Evolutionary conservation across 2,329 filamentous ascomycete species (phyloP).

Genomic region (Gyromitra esculenta): DNA sequence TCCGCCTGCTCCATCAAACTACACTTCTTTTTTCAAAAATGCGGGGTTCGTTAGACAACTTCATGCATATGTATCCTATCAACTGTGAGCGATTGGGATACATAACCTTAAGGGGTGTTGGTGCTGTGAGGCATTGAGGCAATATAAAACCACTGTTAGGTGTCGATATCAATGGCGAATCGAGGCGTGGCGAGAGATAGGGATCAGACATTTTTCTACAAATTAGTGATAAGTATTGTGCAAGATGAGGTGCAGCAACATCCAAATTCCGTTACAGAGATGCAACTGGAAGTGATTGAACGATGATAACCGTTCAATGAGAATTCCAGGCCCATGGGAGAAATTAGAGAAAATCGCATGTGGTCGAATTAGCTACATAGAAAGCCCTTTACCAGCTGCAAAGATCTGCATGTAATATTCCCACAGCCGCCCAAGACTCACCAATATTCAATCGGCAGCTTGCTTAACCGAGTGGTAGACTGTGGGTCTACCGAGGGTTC

Average conservation of each 20-base stretch:
- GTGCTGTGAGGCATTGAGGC: conserved; percentile 4
- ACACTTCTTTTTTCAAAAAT: background rate
- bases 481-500: background rate
- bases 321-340: conserved; percentile 2
- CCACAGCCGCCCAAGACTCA: background rate
- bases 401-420: conserved; percentile 11
- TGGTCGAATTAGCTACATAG: background rate
- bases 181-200: conserved; percentile 35
- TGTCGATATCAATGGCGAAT: conserved; percentile 27
- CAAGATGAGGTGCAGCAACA: conserved; percentile 38
- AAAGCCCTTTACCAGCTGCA: background rate
- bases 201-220: conserved; percentile 12
- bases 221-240: conserved; percentile 25
- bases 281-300: background rate
- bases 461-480: background rate
- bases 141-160: conserved; percentile 2
- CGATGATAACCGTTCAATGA: background rate
- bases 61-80: background rate
- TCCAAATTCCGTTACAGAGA: conserved; percentile 22
- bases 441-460: background rate
- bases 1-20: conserved; percentile 14
- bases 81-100: conserved; percentile 24
- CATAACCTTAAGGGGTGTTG: background rate
- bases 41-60: conserved; percentile 9
- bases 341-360: background rate